Percentiles rank a stretch among this genome's conserved stretches.
These are phyloP conservation scores for Herpetomonas samuelpessoai DNA, from an alignment of 208 protist species.

Conservation along the genomic window DNA sequence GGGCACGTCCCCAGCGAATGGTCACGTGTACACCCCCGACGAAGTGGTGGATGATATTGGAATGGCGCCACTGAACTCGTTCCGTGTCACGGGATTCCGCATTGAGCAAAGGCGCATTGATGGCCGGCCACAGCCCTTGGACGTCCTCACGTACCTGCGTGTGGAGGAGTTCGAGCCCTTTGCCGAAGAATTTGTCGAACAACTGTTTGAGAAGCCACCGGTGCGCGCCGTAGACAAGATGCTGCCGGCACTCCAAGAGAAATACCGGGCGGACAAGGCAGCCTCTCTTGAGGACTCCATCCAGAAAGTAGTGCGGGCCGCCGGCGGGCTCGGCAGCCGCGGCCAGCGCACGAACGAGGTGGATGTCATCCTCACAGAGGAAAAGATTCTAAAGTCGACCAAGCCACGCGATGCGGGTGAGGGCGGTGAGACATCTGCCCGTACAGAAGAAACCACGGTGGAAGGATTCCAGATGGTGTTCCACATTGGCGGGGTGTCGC, in stretches of 20 bases:
- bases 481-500: conserved; percentile 36
- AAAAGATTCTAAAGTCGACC: neutral
- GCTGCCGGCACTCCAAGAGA: conserved; percentile 42
- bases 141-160: conserved; percentile 60
- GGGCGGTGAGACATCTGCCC: conserved; percentile 2
- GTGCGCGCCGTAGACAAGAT: conserved; percentile 61
- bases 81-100: conserved; percentile 76
- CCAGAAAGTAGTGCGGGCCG: conserved; percentile 31
- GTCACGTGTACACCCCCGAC: conserved; percentile 10
- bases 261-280: conserved; percentile 31
- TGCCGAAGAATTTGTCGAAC: conserved; percentile 62
- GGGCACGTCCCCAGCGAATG: conserved; percentile 5
- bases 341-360: conserved; percentile 30
- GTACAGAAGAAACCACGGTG: conserved; percentile 5
- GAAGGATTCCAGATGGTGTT: conserved; percentile 65
- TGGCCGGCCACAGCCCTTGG: conserved; percentile 30
- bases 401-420: conserved; percentile 16
- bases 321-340: conserved; percentile 23
- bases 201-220: conserved; percentile 51
- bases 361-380: conserved; percentile 17
- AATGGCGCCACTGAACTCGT: conserved; percentile 25
- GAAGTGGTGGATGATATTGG: conserved; percentile 22
- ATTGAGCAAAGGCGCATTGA: conserved; percentile 26
- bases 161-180: conserved; percentile 73
- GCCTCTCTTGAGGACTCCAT: conserved; percentile 27